Percentiles rank a stretch among this genome's conserved stretches.
phyloP scores from a whole-genome alignment of 2,329 filamentous ascomycete species.

The Alternaria incomplexa region DNA sequence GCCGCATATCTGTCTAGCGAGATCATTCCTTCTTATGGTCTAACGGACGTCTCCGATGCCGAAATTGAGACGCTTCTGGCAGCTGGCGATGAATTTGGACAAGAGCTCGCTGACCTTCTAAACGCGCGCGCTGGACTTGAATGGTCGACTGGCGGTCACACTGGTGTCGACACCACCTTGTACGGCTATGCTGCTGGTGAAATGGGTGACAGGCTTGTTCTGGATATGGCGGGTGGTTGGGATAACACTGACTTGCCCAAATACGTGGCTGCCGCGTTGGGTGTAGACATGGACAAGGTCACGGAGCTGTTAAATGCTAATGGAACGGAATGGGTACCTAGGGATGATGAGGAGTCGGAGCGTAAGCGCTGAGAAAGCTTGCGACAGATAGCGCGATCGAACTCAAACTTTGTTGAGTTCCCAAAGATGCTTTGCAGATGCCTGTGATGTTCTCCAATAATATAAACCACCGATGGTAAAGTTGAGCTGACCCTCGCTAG shows the following conservation, averaged over 20 bases:
- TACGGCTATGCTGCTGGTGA: constrained; percentile 43
- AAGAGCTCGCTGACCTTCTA: constrained; percentile 39
- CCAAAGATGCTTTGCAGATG: neutral
- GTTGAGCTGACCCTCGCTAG: neutral
- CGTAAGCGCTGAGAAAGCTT: neutral
- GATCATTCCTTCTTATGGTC: constrained; percentile 41
- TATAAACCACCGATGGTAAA: neutral
- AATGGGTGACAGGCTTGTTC: constrained; percentile 19
- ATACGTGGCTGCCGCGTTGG: constrained; percentile 26
- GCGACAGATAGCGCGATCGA: neutral
- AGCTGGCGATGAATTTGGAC: constrained; percentile 28
- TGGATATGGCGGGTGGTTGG: constrained; percentile 32
- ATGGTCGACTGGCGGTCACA: constrained; percentile 49
- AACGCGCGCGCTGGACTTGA: constrained; percentile 33
- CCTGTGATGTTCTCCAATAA: neutral
- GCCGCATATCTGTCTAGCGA: constrained; percentile 29
- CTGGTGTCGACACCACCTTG: constrained; percentile 46
- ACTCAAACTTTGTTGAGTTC: neutral
- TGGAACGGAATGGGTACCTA: constrained; percentile 19
- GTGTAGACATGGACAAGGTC: constrained; percentile 24
- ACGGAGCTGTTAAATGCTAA: constrained; percentile 24
- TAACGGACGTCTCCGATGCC: constrained; percentile 28
- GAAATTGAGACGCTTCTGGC: constrained; percentile 36
- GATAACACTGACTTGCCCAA: constrained; percentile 29
- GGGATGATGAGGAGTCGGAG: neutral